Conservation (phyloP, 139 green algal genomes). For the Tetraselmis striata region DNA sequence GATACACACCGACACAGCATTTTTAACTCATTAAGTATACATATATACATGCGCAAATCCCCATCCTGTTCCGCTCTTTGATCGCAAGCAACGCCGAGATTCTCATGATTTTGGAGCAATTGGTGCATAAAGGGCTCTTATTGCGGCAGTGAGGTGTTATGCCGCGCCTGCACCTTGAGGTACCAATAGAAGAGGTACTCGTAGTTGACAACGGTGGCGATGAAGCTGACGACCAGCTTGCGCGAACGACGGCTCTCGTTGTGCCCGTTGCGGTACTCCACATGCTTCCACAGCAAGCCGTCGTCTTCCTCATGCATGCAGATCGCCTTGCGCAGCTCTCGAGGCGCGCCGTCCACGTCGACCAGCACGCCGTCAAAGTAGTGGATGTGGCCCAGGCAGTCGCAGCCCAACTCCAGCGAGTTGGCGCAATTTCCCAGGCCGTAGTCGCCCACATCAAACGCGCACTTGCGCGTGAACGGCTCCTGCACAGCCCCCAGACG, state of each 20-base stretch:
- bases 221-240: conserved; percentile 44
- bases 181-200: conserved; percentile 46
- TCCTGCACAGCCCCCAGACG: neutral
- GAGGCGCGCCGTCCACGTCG: conserved; percentile 45
- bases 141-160: too few species aligned
- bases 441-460: conserved; percentile 80
- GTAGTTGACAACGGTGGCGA: conserved; percentile 59
- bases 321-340: conserved; percentile 64
- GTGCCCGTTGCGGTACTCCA: conserved; percentile 58
- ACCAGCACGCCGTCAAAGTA: conserved; percentile 77
- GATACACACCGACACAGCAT: too few species aligned
- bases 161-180: conserved; percentile 27
- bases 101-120: too few species aligned
- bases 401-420: conserved; percentile 76
- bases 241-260: conserved; percentile 34
- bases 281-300: conserved; percentile 83
- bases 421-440: conserved; percentile 25
- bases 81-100: too few species aligned
- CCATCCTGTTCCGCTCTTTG: too few species aligned
- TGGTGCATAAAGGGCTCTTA: too few species aligned
- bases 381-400: conserved; percentile 82
- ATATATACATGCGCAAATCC: too few species aligned
- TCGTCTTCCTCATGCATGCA: conserved; percentile 88
- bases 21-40: too few species aligned
- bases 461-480: conserved; percentile 76